Evolutionary conservation across 768 basidiomycete species (phyloP), one percentile per base, ranked within the genome.

Genomic region (Solioccasus polychromus): DNA sequence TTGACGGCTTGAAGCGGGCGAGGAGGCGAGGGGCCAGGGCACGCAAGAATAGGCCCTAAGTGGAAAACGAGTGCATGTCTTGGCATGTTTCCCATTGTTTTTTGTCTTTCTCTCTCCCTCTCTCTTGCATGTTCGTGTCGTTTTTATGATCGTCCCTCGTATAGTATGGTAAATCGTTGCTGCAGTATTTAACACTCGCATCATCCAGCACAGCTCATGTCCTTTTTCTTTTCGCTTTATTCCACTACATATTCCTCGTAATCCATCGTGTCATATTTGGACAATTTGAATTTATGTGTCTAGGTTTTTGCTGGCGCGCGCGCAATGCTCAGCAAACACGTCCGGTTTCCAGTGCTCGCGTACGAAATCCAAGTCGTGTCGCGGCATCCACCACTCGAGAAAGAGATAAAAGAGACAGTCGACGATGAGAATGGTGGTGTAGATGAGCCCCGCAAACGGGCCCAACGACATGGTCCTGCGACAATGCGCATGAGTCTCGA

Each of bases 361-460:
- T 0, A 91, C 92, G 52, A 78, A 82, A 63, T 95, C 89, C 42
- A 96, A 68, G 45, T 82, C 73, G 18, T 85, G 79, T 36, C 84
- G 70, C 0, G 95, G 95, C 60, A 82, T 76, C 73, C 82, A 83
- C 83, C 81, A 88, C 57, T 96, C 92, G 4, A 99, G 72, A 39
- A 90, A 71, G 53, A 82, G 58, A 62, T 91, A 92, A 66, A 96
- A 95, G 8, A 95, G 64, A 60, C 91, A 92, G 56, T 93, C 86
- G 1, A 98, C 89, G 23, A 93, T 72, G 32, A 96, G 69, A 31
- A 98, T 97, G 52, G 85, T 80, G 8, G 88, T 83, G 57, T 92
- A 88, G 35, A 98, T 96, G 2, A 81, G 80, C 0, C 96, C 96
- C 8, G 83, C 89, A 36, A 91, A 83, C 0, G 77, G 78, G 0